Percentiles rank a stretch among this genome's conserved stretches.
These are phyloP conservation scores for Xerocomus potaroensis DNA, from an alignment of 768 basidiomycete genomes.

Conservation along the genomic window DNA sequence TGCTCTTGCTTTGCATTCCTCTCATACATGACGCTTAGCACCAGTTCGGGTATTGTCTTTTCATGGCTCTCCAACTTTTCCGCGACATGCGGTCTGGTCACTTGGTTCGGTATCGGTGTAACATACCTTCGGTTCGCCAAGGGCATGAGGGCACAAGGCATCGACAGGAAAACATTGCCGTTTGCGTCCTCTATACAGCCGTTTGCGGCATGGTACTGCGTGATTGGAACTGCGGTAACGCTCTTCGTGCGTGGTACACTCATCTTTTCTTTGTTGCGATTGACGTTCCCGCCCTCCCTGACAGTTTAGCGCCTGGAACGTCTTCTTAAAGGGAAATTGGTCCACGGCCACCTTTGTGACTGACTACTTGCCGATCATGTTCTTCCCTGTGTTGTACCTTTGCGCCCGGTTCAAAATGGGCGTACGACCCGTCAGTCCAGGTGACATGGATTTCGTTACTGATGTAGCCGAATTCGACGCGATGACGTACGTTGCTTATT, in stretches of 20 bases:
- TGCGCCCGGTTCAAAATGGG: conserved; percentile 19
- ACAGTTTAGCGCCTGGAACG: conserved; percentile 39
- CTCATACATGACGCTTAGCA: conserved; percentile 38
- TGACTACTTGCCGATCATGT: conserved; percentile 37
- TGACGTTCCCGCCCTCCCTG: neutral
- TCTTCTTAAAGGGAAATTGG: conserved; percentile 41
- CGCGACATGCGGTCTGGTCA: conserved; percentile 38
- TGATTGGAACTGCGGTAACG: conserved; percentile 24
- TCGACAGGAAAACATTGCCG: conserved; percentile 45
- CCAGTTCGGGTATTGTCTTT: conserved; percentile 37
- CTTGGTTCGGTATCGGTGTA: conserved; percentile 42
- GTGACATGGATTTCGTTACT: conserved; percentile 27
- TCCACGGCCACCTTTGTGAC: conserved; percentile 37
- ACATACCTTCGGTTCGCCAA: conserved; percentile 45
- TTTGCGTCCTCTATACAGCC: conserved; percentile 41
- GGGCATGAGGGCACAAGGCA: conserved; percentile 47
- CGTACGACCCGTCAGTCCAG: neutral
- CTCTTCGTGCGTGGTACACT: conserved; percentile 32
- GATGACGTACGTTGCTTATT: conserved; percentile 17
- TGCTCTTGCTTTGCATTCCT: conserved; percentile 33
- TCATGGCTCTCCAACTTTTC: conserved; percentile 37
- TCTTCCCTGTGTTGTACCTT: conserved; percentile 47
- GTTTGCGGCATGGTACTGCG: conserved; percentile 36
- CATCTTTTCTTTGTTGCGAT: neutral
- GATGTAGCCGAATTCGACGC: conserved; percentile 27